phyloP scores from a whole-genome alignment of 257 asterid species.

The Eustoma russellianum region DNA sequence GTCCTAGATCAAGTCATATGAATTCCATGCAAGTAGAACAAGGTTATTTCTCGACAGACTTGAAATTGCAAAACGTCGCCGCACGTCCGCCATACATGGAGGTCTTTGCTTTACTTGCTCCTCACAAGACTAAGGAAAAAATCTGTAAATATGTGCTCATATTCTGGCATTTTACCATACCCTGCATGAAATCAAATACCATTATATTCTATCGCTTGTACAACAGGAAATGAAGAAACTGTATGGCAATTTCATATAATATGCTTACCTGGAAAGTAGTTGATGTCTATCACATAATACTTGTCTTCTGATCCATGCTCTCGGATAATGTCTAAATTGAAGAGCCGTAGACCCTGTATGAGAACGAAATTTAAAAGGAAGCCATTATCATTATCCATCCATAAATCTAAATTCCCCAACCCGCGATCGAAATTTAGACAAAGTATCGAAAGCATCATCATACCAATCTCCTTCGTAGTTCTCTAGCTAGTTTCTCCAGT shows the following conservation, averaged over 20 bases:
- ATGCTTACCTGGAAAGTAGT: conserved; percentile 84
- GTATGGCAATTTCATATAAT: too few relatives aligned
- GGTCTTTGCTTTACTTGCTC: conserved; percentile 26
- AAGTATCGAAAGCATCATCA: background rate
- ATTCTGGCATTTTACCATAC: conserved; percentile 77
- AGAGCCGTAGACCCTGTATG: conserved; percentile 74
- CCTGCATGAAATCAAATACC: conserved; percentile 32
- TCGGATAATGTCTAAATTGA: conserved; percentile 84
- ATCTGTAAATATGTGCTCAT: conserved; percentile 82
- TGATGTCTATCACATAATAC: conserved; percentile 82
- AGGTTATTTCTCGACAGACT: too few relatives aligned
- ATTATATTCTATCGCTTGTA: too few relatives aligned
- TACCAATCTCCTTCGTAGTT: conserved; percentile 76
- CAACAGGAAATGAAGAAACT: too few relatives aligned
- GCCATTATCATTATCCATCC: conserved; percentile 5
- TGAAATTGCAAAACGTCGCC: background rate
- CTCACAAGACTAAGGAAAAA: conserved; percentile 57
- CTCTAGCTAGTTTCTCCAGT: conserved; percentile 82
- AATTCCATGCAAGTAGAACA: too few relatives aligned
- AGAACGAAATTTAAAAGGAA: conserved; percentile 1
- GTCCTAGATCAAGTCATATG: too few relatives aligned
- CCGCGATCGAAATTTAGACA: conserved; percentile 19
- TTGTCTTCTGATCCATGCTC: conserved; percentile 76
- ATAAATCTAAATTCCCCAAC: background rate
- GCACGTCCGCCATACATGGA: background rate